phyloP scores from a whole-genome alignment of 2,329 filamentous ascomycete genomes.

The Ophiostoma tasmaniense region DNA sequence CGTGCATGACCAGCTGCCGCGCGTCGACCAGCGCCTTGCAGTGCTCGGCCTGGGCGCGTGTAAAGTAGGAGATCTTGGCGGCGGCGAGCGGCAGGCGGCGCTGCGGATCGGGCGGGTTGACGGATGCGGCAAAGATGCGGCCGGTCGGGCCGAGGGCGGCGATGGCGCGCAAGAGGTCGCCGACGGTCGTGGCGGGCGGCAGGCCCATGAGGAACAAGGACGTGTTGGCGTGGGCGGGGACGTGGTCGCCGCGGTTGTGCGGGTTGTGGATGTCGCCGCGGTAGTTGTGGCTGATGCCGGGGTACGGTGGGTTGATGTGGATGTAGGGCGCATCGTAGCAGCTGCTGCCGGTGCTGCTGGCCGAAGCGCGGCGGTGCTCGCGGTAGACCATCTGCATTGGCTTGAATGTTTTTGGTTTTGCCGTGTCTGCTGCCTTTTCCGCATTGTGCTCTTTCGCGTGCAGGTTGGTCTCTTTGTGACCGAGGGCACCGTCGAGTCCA shows the following conservation, averaged over 20 bases:
- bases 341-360: conserved; percentile 14
- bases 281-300: conserved; percentile 19
- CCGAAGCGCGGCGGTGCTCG: conserved; percentile 12
- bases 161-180: conserved; percentile 17
- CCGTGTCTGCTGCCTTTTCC: background rate
- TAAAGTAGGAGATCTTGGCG: conserved; percentile 19
- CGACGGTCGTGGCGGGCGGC: conserved; percentile 13
- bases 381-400: conserved; percentile 20
- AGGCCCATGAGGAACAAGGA: conserved; percentile 19
- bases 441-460: no score
- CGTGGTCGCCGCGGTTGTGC: conserved; percentile 19
- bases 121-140: conserved; percentile 17
- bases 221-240: conserved; percentile 18
- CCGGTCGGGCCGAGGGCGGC: conserved; percentile 17
- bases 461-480: no score
- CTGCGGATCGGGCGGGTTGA: conserved; percentile 18
- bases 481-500: no score
- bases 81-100: conserved; percentile 17
- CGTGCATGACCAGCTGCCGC: conserved; percentile 10
- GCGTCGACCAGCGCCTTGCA: conserved; percentile 13
- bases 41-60: conserved; percentile 16
- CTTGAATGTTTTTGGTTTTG: conserved; percentile 13
- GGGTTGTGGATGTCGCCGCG: conserved; percentile 20
- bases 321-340: no score
- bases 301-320: no score